These are phyloP conservation scores for Lenwebbia sp. DNA, from an alignment of 345 rosid genomes.

Conservation along the genomic window DNA sequence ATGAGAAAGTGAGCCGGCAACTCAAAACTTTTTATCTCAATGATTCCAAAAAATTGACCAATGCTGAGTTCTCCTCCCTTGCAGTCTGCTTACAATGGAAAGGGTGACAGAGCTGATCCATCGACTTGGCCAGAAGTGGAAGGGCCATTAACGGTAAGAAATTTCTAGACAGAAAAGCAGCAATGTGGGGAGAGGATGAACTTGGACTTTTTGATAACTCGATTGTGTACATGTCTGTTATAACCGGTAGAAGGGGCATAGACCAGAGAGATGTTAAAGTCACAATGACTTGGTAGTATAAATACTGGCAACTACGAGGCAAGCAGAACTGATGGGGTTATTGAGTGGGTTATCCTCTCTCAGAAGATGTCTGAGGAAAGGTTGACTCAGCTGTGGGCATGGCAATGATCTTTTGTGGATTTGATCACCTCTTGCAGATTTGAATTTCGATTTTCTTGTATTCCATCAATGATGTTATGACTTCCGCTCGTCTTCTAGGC, in stretches of 20 bases:
- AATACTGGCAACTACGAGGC: not conserved
- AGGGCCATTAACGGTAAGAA: conserved; percentile 72
- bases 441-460: not conserved
- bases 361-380: not conserved
- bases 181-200: not conserved
- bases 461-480: not conserved
- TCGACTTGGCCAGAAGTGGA: conserved; percentile 81
- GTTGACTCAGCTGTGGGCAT: not conserved
- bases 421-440: not conserved
- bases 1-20: conserved; percentile 58
- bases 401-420: not conserved
- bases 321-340: not conserved
- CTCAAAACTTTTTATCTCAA: not conserved
- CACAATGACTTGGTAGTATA: not conserved
- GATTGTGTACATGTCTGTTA: not conserved
- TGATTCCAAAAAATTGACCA: not conserved
- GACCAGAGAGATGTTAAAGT: not conserved
- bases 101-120: conserved; percentile 88
- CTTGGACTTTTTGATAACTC: not conserved
- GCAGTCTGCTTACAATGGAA: conserved; percentile 87
- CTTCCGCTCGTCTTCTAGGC: conserved; percentile 34
- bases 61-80: not conserved
- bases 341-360: not conserved
- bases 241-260: not conserved
- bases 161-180: not conserved